Conservation (phyloP, 2,329 filamentous ascomycete species). For the Salinomyces thailandicus region DNA sequence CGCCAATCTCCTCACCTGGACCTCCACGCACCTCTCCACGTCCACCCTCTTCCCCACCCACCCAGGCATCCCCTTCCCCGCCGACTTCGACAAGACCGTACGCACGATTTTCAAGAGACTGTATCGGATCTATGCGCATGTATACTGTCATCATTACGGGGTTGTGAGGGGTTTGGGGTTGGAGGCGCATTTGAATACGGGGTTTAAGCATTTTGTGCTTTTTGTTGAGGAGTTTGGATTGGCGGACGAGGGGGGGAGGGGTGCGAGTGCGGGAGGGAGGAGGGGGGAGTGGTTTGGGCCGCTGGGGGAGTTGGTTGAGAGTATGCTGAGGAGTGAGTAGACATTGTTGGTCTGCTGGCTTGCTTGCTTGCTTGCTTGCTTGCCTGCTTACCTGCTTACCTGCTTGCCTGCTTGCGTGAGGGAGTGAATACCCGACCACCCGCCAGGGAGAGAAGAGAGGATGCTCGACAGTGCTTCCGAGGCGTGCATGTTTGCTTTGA, state of each 20-base stretch:
- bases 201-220: conserved; percentile 98
- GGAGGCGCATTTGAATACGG: conserved; percentile 95
- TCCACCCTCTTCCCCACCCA: conserved; percentile 72
- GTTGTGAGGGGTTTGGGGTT: conserved; percentile 90
- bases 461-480: too few species aligned
- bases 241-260: conserved; percentile 69
- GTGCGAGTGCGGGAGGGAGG: too few species aligned
- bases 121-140: conserved; percentile 93
- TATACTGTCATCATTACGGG: conserved; percentile 97
- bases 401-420: too few species aligned
- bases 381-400: too few species aligned
- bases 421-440: too few species aligned
- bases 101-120: conserved; percentile 99
- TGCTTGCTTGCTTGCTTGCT: too few species aligned
- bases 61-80: conserved; percentile 79
- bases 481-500: too few species aligned
- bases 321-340: conserved; percentile 89
- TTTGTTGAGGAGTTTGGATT: conserved; percentile 96
- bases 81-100: conserved; percentile 82
- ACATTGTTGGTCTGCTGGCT: background rate
- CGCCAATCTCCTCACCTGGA: conserved; percentile 95
- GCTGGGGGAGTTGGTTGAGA: conserved; percentile 88
- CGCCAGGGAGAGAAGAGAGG: too few species aligned
- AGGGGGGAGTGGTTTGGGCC: conserved; percentile 85
- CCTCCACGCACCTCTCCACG: conserved; percentile 91